Evolutionary conservation across 495 filamentous ascomycete species (phyloP).

Genomic region (Lasiosphaeris hirsuta): DNA sequence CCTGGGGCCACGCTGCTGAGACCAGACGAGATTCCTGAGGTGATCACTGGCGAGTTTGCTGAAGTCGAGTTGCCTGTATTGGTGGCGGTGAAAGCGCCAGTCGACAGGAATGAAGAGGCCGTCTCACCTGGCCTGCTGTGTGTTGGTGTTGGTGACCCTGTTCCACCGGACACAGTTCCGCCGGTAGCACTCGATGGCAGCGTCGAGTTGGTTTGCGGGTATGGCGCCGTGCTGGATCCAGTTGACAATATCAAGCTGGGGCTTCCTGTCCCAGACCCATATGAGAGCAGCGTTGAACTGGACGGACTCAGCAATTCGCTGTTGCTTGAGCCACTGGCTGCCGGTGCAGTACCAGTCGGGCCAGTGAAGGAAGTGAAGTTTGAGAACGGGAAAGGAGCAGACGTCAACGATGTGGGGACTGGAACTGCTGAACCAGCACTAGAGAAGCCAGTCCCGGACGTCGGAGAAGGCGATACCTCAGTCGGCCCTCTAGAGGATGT

Average conservation of each 20-base stretch:
- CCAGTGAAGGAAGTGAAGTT: conserved; percentile 17
- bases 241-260: not conserved
- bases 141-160: not conserved
- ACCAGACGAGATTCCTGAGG: not conserved
- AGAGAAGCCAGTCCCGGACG: not conserved
- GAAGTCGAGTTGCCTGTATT: not conserved
- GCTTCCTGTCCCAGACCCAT: not conserved
- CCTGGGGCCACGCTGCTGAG: not conserved
- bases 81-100: not conserved
- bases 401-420: not conserved
- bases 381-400: conserved; percentile 15
- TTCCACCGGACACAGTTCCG: not conserved
- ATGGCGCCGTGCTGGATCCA: conserved; percentile 14
- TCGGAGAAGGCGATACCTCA: conserved; percentile 5
- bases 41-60: not conserved
- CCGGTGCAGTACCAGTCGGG: not conserved
- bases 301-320: not conserved
- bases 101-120: not conserved
- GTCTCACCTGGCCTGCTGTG: not conserved
- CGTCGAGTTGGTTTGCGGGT: conserved; percentile 25
- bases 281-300: conserved; percentile 2
- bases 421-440: not conserved
- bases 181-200: not conserved
- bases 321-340: not conserved
- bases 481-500: conserved; percentile 15